A percentile compares a stretch with the other conserved stretches of the same genome.
Conservation (phyloP, 2,329 filamentous ascomycete species). For the Cladobotryum mycophilum region DNA sequence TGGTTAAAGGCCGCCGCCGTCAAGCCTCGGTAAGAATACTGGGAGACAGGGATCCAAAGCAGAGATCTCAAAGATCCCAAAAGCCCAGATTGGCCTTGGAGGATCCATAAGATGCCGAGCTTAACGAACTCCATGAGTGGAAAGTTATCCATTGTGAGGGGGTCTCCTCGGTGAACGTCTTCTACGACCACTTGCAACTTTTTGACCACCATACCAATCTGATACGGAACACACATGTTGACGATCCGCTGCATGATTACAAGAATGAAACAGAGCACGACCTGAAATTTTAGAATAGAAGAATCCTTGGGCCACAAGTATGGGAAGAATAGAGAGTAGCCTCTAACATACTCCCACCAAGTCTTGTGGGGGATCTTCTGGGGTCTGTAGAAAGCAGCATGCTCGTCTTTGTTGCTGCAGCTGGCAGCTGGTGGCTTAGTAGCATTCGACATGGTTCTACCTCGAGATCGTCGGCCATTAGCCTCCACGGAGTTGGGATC, state of each 20-base stretch:
- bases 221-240: slow-evolving; percentile 78
- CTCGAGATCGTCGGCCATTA: slow-evolving; percentile 28
- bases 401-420: slow-evolving; percentile 46
- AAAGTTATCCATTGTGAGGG: slow-evolving; percentile 28
- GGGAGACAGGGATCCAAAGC: slow-evolving; percentile 93
- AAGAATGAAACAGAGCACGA: slow-evolving; percentile 74
- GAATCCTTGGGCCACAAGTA: slow-evolving; percentile 94
- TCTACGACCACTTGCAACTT: slow-evolving; percentile 52
- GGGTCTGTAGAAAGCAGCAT: slow-evolving; percentile 81
- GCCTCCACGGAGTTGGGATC: slow-evolving; percentile 15
- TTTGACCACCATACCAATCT: slow-evolving; percentile 75
- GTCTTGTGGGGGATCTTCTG: slow-evolving; percentile 78
- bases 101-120: slow-evolving; percentile 65
- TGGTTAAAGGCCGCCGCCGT: slow-evolving; percentile 96
- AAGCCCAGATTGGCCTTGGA: slow-evolving; percentile 85
- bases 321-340: slow-evolving; percentile 90
- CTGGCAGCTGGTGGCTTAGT: slow-evolving; percentile 26
- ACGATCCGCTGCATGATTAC: slow-evolving; percentile 75
- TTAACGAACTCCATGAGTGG: slow-evolving; percentile 30
- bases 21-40: slow-evolving; percentile 92
- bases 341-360: slow-evolving; percentile 93
- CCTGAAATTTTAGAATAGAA: slow-evolving; percentile 63
- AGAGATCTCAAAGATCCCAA: slow-evolving; percentile 76
- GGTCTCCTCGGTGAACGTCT: slow-evolving; percentile 37
- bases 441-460: slow-evolving; percentile 34